These are phyloP conservation scores for Penicillium sp. DNA, from an alignment of 2,329 filamentous ascomycete species.

Conservation along the genomic window DNA sequence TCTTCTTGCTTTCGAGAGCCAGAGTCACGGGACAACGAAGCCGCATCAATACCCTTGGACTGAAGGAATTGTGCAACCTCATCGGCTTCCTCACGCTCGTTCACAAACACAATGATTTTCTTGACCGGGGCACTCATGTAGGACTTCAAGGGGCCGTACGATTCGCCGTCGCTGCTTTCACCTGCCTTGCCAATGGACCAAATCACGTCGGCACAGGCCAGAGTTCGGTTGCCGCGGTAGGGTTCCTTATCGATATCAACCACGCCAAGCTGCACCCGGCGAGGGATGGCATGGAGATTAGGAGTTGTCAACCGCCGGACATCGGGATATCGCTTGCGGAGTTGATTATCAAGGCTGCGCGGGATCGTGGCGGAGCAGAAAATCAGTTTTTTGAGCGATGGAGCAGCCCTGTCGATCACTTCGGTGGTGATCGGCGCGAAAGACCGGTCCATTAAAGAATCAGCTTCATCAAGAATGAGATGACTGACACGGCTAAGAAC, in stretches of 20 bases:
- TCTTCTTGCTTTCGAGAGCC: constrained; percentile 70
- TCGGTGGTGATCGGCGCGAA: constrained; percentile 77
- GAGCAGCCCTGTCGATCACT: constrained; percentile 73
- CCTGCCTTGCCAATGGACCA: constrained; percentile 85
- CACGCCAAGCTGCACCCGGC: constrained; percentile 87
- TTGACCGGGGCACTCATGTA: constrained; percentile 57
- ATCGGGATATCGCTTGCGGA: constrained; percentile 74
- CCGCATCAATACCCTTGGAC: constrained; percentile 81
- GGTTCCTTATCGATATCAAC: constrained; percentile 89
- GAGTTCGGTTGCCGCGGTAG: constrained; percentile 83
- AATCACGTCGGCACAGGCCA: constrained; percentile 91
- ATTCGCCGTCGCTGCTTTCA: constrained; percentile 34
- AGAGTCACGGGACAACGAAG: constrained; percentile 79
- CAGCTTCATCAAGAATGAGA: constrained; percentile 88
- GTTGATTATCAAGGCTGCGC: constrained; percentile 74
- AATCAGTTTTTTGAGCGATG: constrained; percentile 77
- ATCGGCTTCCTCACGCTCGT: constrained; percentile 83
- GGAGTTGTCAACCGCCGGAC: constrained; percentile 85
- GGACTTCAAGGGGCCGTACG: constrained; percentile 27
- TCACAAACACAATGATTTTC: constrained; percentile 91
- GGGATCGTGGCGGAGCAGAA: constrained; percentile 97
- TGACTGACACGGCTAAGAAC: constrained; percentile 87
- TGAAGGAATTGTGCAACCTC: constrained; percentile 72
- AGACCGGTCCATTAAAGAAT: constrained; percentile 88
- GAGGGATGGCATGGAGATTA: constrained; percentile 91